Evolutionary conservation across 768 basidiomycete species (phyloP).

Genomic region (Rhodosporidiobolus sp.): DNA sequence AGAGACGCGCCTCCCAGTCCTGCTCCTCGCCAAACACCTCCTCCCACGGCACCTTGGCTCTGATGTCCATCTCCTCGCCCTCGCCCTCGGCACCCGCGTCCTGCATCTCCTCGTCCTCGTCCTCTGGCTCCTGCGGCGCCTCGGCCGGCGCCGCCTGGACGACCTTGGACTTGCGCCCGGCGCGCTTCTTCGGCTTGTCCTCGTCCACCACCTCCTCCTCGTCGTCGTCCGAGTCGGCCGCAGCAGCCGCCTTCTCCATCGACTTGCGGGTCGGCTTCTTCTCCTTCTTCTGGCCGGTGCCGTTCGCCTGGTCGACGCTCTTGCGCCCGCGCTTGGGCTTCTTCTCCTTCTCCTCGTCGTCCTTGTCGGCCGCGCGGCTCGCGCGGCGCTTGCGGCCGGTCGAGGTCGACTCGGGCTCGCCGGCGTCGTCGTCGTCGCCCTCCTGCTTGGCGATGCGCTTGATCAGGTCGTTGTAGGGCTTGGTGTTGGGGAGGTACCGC

Average conservation of each 20-base stretch:
- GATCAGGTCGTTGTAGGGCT: too few species aligned
- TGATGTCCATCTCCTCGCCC: not conserved
- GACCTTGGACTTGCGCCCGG: not conserved
- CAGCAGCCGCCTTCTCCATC: too few species aligned
- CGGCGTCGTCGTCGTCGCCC: too few species aligned
- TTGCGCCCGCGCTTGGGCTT: not conserved
- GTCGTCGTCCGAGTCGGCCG: not conserved
- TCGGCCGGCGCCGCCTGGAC: not conserved
- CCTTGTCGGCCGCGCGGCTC: not conserved
- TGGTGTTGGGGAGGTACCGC: too few species aligned
- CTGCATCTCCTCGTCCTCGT: not conserved
- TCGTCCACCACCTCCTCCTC: not conserved
- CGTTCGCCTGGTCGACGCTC: too few species aligned
- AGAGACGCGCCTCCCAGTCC: constrained; percentile 6
- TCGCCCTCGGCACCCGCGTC: not conserved
- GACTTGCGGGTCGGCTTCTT: not conserved
- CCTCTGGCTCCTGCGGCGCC: not conserved
- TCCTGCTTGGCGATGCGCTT: too few species aligned
- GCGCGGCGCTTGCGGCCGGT: too few species aligned
- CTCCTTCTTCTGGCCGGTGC: not conserved
- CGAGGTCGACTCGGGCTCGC: too few species aligned
- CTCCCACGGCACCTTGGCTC: not conserved
- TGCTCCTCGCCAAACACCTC: not conserved
- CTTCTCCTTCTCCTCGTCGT: not conserved
- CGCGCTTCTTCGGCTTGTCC: not conserved